Conservation (phyloP, 2,329 filamentous ascomycete species). For the Fusarium floridanum region DNA sequence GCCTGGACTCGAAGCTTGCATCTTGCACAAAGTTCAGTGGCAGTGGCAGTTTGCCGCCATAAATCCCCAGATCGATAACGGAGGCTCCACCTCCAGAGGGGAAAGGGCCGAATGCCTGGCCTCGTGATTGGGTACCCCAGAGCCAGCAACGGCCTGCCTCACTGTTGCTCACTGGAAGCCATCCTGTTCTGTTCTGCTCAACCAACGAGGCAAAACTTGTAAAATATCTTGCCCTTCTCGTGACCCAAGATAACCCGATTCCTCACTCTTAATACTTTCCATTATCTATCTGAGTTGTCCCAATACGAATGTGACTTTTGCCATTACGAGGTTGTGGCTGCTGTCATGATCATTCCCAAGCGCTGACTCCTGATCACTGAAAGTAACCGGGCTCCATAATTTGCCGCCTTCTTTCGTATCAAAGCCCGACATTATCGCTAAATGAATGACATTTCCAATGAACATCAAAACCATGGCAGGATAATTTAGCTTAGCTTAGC, state of each 20-base stretch:
- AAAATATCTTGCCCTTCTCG: background rate
- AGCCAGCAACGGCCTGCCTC: background rate
- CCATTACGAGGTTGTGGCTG: background rate
- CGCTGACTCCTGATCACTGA: background rate
- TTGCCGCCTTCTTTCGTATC: conserved; percentile 22
- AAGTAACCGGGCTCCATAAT: conserved; percentile 14
- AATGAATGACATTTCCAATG: conserved; percentile 8
- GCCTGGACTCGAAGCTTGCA: background rate
- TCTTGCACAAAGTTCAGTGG: background rate
- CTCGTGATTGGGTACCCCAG: conserved; percentile 37
- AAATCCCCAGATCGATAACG: conserved; percentile 44
- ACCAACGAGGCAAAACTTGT: background rate
- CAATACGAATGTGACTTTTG: background rate
- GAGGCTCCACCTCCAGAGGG: conserved; percentile 19
- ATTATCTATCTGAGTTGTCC: background rate
- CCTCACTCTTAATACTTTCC: background rate
- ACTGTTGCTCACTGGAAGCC: background rate
- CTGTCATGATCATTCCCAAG: background rate
- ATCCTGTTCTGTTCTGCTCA: background rate
- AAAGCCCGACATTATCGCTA: conserved; percentile 15
- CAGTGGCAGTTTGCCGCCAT: background rate
- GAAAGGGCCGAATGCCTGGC: conserved; percentile 42
- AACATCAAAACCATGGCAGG: conserved; percentile 9
- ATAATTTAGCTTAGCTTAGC: conserved; percentile 19
- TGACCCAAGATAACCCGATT: background rate